These are phyloP conservation scores for Paramecium octaurelia DNA, from an alignment of 73 alveolate species.

Conservation along the genomic window DNA sequence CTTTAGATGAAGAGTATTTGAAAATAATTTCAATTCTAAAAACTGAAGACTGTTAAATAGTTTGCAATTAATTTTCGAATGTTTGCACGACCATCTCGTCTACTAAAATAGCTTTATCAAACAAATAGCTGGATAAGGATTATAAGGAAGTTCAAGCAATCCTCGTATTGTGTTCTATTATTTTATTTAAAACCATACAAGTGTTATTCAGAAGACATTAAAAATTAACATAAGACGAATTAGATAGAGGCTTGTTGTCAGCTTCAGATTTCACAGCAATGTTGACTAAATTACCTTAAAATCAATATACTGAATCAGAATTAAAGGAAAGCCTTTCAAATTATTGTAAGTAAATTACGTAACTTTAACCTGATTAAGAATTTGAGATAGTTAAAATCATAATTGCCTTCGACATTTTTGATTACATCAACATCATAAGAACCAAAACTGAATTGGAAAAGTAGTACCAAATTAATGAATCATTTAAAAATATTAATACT, in stretches of 20 bases:
- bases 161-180: not conserved
- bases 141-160: not conserved
- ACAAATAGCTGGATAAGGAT: not conserved
- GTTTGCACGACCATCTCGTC: not conserved
- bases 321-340: not conserved
- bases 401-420: not conserved
- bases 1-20: not conserved
- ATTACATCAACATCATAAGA: not conserved
- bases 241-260: conserved; percentile 5
- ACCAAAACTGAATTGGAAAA: not conserved
- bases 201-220: not conserved
- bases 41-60: not conserved
- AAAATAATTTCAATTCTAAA: not conserved
- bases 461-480: not conserved
- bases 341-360: not conserved
- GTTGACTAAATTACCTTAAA: not conserved
- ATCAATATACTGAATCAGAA: not conserved
- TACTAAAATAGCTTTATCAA: not conserved
- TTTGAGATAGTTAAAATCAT: not conserved
- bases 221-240: conserved; percentile 2
- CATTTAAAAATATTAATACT: not conserved
- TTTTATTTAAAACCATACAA: not conserved
- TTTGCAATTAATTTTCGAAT: not conserved
- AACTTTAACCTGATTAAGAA: not conserved
- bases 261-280: conserved; percentile 29